These are phyloP conservation scores for Gymnopilus junonius DNA, from an alignment of 768 basidiomycete species.

Conservation along the genomic window DNA sequence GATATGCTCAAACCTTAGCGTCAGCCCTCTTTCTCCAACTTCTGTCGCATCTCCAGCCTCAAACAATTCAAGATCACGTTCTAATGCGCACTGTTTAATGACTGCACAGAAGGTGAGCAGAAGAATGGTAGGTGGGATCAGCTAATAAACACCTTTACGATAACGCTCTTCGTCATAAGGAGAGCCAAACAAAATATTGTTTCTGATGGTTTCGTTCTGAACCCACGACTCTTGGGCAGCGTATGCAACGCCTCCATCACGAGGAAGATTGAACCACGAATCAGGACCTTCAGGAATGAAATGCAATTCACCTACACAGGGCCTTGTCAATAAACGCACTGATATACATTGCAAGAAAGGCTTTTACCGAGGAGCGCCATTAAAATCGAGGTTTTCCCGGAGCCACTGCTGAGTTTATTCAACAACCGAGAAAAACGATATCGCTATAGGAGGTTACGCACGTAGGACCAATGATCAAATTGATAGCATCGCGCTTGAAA, in stretches of 20 bases:
- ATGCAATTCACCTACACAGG: conserved; percentile 61
- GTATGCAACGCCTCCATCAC: conserved; percentile 69
- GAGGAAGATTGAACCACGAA: conserved; percentile 70
- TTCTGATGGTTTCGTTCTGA: conserved; percentile 74
- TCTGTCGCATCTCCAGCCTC: conserved; percentile 68
- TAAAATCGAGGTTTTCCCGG: conserved; percentile 63
- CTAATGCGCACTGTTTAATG: conserved; percentile 71
- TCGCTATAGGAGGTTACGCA: conserved; percentile 7
- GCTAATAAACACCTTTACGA: conserved; percentile 46
- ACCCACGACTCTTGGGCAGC: conserved; percentile 86
- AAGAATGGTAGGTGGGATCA: not conserved
- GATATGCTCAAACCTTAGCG: conserved; percentile 32
- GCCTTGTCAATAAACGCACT: not conserved
- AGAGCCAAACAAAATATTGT: conserved; percentile 81
- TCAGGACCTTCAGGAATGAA: conserved; percentile 52
- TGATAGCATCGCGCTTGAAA: conserved; percentile 58
- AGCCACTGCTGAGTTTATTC: conserved; percentile 25
- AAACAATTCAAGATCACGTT: conserved; percentile 69
- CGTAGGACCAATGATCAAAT: conserved; percentile 63
- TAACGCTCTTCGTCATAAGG: conserved; percentile 78
- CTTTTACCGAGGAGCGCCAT: conserved; percentile 55
- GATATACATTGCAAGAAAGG: not conserved
- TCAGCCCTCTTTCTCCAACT: conserved; percentile 70
- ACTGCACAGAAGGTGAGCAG: conserved; percentile 32
- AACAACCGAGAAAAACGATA: not conserved